Evolutionary conservation across 2,329 filamentous ascomycete genomes (phyloP).

Genomic region (Trichoderma sp.): DNA sequence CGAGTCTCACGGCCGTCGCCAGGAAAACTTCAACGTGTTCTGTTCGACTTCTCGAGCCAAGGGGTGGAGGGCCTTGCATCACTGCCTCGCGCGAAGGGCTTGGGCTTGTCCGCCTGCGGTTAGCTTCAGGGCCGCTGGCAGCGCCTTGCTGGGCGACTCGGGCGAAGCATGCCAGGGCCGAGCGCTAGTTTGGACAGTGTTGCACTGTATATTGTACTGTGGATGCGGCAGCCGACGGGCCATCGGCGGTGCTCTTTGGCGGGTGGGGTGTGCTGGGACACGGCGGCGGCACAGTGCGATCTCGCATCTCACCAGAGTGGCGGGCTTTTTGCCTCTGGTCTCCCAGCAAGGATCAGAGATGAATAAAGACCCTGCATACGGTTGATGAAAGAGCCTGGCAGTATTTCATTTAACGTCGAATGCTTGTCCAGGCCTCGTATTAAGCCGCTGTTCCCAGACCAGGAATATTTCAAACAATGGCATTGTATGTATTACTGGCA

Average conservation of each 20-base stretch:
- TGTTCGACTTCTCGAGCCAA: constrained; percentile 23
- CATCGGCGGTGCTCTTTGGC: constrained; percentile 9
- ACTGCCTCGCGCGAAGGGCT: constrained; percentile 20
- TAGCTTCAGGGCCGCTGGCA: constrained; percentile 27
- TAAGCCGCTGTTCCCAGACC: background rate
- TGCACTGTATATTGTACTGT: constrained; percentile 10
- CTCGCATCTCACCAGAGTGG: background rate
- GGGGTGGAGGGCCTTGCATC: constrained; percentile 26
- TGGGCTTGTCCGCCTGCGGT: constrained; percentile 24
- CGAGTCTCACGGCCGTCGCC: constrained; percentile 9
- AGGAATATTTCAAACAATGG: background rate
- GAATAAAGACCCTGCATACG: background rate
- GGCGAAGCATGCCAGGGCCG: constrained; percentile 1
- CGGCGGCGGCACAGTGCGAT: constrained; percentile 7
- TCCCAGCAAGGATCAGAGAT: background rate
- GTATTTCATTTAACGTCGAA: background rate
- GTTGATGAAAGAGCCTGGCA: background rate
- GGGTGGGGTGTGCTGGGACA: background rate
- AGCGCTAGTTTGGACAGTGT: background rate
- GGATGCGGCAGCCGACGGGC: constrained; percentile 5
- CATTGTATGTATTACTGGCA: background rate
- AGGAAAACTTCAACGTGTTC: constrained; percentile 35
- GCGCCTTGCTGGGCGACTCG: constrained; percentile 11
- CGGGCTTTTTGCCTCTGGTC: background rate
- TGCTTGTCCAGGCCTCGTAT: background rate